Conservation (phyloP, 1,284 basidiomycete species). For the Inonotus obliquus region DNA sequence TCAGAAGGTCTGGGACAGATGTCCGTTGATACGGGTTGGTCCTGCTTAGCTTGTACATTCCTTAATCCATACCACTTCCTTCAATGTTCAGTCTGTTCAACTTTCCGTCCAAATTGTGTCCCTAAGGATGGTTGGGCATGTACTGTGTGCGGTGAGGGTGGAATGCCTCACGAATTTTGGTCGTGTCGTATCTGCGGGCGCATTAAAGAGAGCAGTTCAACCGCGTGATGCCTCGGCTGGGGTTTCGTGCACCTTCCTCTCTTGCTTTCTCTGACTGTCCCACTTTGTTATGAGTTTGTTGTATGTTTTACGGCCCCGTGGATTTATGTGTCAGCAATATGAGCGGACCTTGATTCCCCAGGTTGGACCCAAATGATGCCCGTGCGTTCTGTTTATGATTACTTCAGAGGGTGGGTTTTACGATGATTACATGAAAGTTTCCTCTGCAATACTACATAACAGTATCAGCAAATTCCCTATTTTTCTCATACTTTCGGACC, state of each 20-base stretch:
- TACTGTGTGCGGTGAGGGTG: slow-evolving; percentile 56
- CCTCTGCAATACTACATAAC: no score
- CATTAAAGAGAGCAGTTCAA: slow-evolving; percentile 47
- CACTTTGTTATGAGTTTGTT: not conserved
- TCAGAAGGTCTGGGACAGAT: not conserved
- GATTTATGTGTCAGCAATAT: no score
- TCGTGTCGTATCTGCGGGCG: slow-evolving; percentile 68
- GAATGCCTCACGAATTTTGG: slow-evolving; percentile 65
- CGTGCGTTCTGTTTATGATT: no score
- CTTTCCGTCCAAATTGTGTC: slow-evolving; percentile 38
- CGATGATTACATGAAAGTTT: no score
- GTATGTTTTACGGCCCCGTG: no score
- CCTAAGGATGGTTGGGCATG: slow-evolving; percentile 57
- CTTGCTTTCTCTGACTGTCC: not conserved
- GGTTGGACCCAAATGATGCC: no score
- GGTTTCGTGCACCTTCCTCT: not conserved
- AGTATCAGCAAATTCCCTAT: no score
- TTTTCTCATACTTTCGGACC: no score
- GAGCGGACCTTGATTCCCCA: no score
- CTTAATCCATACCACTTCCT: slow-evolving; percentile 47
- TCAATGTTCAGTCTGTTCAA: slow-evolving; percentile 61
- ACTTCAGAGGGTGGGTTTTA: no score
- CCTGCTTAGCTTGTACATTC: slow-evolving; percentile 69
- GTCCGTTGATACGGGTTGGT: slow-evolving; percentile 42
- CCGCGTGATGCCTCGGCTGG: not conserved